Evolutionary conservation across 108 stramenopile species (phyloP).

Genomic region (Pseudonitzschia multiseries): DNA sequence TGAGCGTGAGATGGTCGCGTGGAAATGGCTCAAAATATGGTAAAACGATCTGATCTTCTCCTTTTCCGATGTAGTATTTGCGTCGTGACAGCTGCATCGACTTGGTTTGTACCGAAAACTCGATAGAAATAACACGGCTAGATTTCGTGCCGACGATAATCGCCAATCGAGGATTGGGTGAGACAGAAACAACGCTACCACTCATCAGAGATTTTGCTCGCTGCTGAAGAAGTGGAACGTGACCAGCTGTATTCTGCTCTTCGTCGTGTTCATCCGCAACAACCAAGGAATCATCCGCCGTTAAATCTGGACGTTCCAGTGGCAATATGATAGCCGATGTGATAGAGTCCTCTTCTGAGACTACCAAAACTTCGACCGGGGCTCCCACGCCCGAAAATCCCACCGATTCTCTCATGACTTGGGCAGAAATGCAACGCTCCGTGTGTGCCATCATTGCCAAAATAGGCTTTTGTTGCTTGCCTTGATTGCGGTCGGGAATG

Average conservation of each 20-base stretch:
- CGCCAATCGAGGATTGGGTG: conserved; percentile 30
- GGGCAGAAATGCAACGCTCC: conserved; percentile 38
- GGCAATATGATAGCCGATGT: conserved; percentile 35
- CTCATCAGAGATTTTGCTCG: conserved; percentile 21
- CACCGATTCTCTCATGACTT: conserved; percentile 26
- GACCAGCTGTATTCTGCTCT: background rate
- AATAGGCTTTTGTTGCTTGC: background rate
- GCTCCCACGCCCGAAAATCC: conserved; percentile 14
- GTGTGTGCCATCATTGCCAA: conserved; percentile 35
- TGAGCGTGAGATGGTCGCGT: conserved; percentile 17
- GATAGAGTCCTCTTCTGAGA: conserved; percentile 41
- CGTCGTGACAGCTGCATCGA: conserved; percentile 24
- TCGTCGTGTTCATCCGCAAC: conserved; percentile 5
- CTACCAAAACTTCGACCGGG: conserved; percentile 33
- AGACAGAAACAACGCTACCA: conserved; percentile 22
- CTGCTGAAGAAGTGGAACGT: background rate
- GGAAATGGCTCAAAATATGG: conserved; percentile 39
- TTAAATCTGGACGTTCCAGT: conserved; percentile 29
- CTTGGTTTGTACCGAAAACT: conserved; percentile 36
- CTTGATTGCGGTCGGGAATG: conserved; percentile 5
- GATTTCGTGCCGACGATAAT: conserved; percentile 43
- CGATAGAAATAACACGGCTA: conserved; percentile 44
- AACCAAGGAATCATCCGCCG: conserved; percentile 25
- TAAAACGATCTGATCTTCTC: background rate
- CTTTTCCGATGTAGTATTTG: conserved; percentile 24